Conservation (phyloP, 106 monocot species). For the Acorus gramineus region DNA sequence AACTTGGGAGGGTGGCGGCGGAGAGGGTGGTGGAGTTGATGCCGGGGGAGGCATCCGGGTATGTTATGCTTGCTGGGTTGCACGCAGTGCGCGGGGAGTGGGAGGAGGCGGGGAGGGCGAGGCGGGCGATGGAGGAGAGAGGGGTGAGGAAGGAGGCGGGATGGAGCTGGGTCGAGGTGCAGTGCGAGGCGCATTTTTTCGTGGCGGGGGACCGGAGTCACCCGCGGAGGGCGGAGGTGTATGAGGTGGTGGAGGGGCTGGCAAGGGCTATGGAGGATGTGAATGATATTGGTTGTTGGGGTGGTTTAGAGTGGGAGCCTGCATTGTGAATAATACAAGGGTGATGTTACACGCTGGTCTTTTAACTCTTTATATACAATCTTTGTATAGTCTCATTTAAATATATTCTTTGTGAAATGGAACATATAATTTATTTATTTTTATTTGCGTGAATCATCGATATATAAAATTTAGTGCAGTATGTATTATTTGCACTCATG, state of each 20-base stretch:
- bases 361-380: too few species aligned
- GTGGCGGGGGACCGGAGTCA: constrained; percentile 38
- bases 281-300: constrained; percentile 5
- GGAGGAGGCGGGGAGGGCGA: constrained; percentile 31
- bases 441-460: too few species aligned
- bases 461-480: too few species aligned
- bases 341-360: too few species aligned
- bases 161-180: constrained; percentile 65
- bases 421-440: too few species aligned
- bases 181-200: constrained; percentile 36
- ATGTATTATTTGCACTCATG: too few species aligned
- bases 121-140: constrained; percentile 42
- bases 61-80: constrained; percentile 51
- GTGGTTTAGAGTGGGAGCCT: too few species aligned
- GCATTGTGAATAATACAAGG: too few species aligned
- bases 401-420: too few species aligned
- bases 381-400: too few species aligned
- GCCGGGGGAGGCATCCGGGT: constrained; percentile 36
- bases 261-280: constrained; percentile 22
- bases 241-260: constrained; percentile 31
- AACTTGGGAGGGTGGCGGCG: constrained; percentile 44
- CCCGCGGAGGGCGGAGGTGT: constrained; percentile 22
- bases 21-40: constrained; percentile 37
- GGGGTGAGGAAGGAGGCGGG: constrained; percentile 61
- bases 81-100: constrained; percentile 54